These are phyloP conservation scores for Tolypocladium ovalisporum DNA, from an alignment of 2,329 filamentous ascomycete species.

Conservation along the genomic window DNA sequence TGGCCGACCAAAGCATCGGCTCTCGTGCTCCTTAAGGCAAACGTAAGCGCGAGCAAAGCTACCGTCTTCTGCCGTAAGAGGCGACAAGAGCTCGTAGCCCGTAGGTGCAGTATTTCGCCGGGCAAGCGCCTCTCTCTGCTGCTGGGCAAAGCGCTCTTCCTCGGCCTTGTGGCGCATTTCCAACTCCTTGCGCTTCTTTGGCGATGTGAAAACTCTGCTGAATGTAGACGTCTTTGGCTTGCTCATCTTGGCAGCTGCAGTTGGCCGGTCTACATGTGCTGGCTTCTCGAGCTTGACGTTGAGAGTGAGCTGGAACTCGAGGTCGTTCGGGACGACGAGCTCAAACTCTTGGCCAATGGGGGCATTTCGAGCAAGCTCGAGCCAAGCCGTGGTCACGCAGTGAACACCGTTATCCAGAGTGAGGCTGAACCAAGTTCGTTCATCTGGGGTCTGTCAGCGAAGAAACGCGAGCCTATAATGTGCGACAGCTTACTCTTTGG, in stretches of 20 bases:
- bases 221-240: conserved; percentile 79
- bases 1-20: conserved; percentile 76
- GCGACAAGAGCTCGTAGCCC: conserved; percentile 78
- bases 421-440: conserved; percentile 87
- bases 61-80: conserved; percentile 79
- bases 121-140: conserved; percentile 53
- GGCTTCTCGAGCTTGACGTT: conserved; percentile 90
- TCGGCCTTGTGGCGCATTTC: conserved; percentile 78
- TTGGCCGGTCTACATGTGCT: conserved; percentile 43
- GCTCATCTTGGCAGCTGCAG: conserved; percentile 48
- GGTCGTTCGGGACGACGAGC: conserved; percentile 88
- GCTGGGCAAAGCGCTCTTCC: conserved; percentile 58
- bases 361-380: conserved; percentile 83
- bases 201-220: conserved; percentile 84
- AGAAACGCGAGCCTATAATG: background rate
- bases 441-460: conserved; percentile 45
- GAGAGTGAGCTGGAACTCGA: conserved; percentile 97
- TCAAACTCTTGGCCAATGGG: conserved; percentile 98
- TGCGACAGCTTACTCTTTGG: conserved; percentile 62
- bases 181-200: conserved; percentile 92
- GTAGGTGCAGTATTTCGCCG: conserved; percentile 55
- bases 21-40: conserved; percentile 85
- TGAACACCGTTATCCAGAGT: conserved; percentile 98
- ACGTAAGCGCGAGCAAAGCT: conserved; percentile 93
- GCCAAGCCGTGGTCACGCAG: conserved; percentile 92